Base-by-base conservation (phyloP, 345 rosid genomes). In the Brassica incana region DNA sequence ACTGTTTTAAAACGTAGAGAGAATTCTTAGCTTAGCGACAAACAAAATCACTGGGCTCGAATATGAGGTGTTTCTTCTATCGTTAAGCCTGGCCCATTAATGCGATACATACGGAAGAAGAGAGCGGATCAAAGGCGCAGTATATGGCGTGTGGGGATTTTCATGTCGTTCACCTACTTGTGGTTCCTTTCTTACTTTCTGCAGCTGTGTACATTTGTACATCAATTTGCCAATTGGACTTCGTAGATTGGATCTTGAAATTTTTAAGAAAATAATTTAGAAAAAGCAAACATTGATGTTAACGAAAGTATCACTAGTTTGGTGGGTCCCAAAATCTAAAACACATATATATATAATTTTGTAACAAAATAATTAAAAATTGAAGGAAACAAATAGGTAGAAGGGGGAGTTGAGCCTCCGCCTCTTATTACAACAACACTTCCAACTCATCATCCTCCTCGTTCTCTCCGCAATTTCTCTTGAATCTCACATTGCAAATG, bases 381-480 rank as follows among this genome's bases (percentile, higher is more conserved):
- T 15, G 25, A 54, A 0, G 56, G 56, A 50, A n/a, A 50, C 7
- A 54, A 54, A 54, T 54, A 54, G 25, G 60, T 54, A 48, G 54
- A 15, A 12, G n/a, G 6, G 58, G 58, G 58, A 15, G 60, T 54
- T 54, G 60, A 54, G 60, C 60, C 60, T 36, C 30, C 60, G 60
- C 60, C 60, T 54, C 45, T 60, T 65, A 32, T 54, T 54, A 54
- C 60, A 54, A 6, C 72, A 27, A 52, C 67, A 27, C n/a, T 54
- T 36, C 33, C 65, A 60, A 73, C 8, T 65, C 77, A 33, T 45
- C 62, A 8, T 38, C 70, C 3, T 71, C 20, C 81, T 85, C 78
- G 86, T 71, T 84, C 45, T 72, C 85, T 86, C 87, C 87, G 86
- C 84, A 33, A 33, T 8, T 38, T 43, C 18, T 27, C 66, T n/a